Base-by-base conservation (phyloP, 2,329 filamentous ascomycete genomes). In the Pseudocercospora cruenta region DNA sequence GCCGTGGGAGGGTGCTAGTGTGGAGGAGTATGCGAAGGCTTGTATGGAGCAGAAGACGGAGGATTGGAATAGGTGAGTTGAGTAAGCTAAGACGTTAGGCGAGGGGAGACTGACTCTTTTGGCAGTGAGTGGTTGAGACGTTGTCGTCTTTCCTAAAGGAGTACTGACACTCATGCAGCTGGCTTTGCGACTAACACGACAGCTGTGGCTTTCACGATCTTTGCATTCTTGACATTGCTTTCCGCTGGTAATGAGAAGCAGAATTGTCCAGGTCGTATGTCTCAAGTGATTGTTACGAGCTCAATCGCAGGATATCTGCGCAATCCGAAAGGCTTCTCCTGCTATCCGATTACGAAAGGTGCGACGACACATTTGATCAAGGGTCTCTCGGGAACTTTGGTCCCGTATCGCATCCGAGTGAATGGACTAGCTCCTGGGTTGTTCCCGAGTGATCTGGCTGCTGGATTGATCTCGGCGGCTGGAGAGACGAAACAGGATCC, bases 401-500 rank as follows among this genome's bases (percentile, higher is more conserved):
- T 68, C 36, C 78, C 68, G 22, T 81, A 75, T 60, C 71, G 75
- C 16, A 85, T 87, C 53, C 78, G 84, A 0, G 80, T 82, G 16
- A 86, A 86, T 73, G 82, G 81, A 0, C 75, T 86, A 47, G 81
- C 83, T 16, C 84, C 85, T 3, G 85, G 84, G 0, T 59, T 91
- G 39, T 91, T 89, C 73, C 85, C 87, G 2, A 88, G 85, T 43
- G 88, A 91, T 61, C 86, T 90, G 83, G 82, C 87, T 0, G 82
- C 80, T 0, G 76, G 78, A 1, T 79, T 85, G 65, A 81, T 87
- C 31, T 54, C 62, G 4, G 28, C 60, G 5, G 61, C 55, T 6
- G 64, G 55, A 43, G 57, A 53, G 26, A 33, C 62, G 5, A 61
- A 63, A 4, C 16, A 54, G 3, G 79, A 80, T 33, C 78, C 79